Evolutionary conservation across 257 asterid genomes (phyloP).

Genomic region (Hygrophila difformis): DNA sequence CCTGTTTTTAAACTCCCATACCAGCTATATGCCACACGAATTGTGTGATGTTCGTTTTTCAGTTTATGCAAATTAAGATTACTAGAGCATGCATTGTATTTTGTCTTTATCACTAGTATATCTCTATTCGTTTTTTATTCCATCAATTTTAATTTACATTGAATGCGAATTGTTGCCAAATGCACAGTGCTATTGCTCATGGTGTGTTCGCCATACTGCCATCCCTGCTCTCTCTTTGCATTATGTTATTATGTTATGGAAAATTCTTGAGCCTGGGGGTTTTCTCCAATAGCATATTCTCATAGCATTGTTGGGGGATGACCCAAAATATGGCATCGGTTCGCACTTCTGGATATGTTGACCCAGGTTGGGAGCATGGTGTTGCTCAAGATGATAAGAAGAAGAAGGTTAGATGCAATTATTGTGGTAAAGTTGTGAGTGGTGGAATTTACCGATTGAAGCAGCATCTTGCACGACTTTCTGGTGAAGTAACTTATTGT

Average conservation of each 20-base stretch:
- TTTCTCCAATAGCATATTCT: conserved; percentile 4
- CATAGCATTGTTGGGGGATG: conserved; percentile 21
- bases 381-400: conserved; percentile 84
- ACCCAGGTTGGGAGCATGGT: conserved; percentile 96
- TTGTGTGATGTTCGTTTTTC: conserved; percentile 6
- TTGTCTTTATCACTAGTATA: background rate
- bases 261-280: background rate
- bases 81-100: background rate
- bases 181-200: conserved; percentile 5
- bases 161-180: background rate
- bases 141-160: background rate
- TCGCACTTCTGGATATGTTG: conserved; percentile 67
- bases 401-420: conserved; percentile 84
- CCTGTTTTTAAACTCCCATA: background rate
- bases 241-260: background rate
- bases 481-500: conserved; percentile 88
- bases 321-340: conserved; percentile 49
- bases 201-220: conserved; percentile 8
- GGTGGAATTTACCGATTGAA: conserved; percentile 89
- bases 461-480: conserved; percentile 84
- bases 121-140: background rate
- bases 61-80: background rate
- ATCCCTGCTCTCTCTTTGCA: background rate
- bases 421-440: conserved; percentile 86
- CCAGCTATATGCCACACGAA: background rate